Evolutionary conservation across 257 asterid genomes (phyloP), one percentile per base, ranked within the genome.

Genomic region (Hygrophila difformis): DNA sequence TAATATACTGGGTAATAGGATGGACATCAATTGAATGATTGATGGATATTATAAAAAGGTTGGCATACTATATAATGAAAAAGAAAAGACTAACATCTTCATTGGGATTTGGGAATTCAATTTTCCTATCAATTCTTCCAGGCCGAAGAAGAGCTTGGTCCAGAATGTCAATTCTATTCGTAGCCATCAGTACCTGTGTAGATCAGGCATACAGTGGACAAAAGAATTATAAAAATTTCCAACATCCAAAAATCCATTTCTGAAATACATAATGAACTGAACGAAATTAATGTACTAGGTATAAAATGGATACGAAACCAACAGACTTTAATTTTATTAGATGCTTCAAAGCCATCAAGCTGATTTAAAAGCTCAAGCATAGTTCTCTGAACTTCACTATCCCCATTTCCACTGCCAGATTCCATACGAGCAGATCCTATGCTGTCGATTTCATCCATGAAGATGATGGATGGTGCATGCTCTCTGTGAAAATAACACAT

Each of bases 331-430:
- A 83, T 87, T 75, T 83, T 87, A 55, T 87, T 87, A 36, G 97
- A 87, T 35, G 94, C 95, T 67, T 87, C 97, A 66, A 87, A 87
- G 19, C 97, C 97, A 68, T 87, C 97, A 34, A 87, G 93, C 54
- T 87, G 97, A 65, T 87, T 87, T 49, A 87, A 87, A 67, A 87
- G 94, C 70, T 87, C 97, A 57, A 83, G 57, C 95, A 87, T 87
- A 31, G 95, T 87, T 37, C 93, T 65, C 69, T 83, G 94, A 42
- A 87, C 97, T 69, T 87, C 94, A 75, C 94, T 83, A 47, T 87
- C 94, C 26, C 93, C 94, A 43, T 80, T 83, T 21, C 96, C 96
- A 64, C 89, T 79, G 37, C 94, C 93, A 55, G 93, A 80, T 66
- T 83, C 95, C 93, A 87, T 83, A 41, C 97, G 83, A 47, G 94